These are phyloP conservation scores for Globisporangium uncinulatum DNA, from an alignment of 352 stramenopile genomes.

Conservation along the genomic window DNA sequence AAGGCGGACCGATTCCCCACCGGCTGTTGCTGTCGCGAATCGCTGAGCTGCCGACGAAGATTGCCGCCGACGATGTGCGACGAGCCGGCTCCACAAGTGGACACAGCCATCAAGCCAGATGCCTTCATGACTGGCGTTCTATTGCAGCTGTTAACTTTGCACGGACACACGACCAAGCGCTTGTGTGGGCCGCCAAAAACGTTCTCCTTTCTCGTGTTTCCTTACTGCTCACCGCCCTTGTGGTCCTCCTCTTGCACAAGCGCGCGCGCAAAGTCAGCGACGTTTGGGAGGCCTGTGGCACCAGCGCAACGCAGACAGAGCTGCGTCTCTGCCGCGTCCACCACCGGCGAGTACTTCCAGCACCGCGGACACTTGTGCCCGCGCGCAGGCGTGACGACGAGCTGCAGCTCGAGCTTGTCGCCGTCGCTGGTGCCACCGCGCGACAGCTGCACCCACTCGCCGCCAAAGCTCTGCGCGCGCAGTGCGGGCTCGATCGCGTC, in stretches of 20 bases:
- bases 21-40: too few species aligned
- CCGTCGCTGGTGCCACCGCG: constrained; percentile 15
- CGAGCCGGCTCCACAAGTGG: too few species aligned
- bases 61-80: too few species aligned
- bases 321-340: constrained; percentile 43
- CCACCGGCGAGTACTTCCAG: constrained; percentile 77
- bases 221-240: background rate
- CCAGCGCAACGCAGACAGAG: constrained; percentile 49
- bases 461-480: constrained; percentile 22
- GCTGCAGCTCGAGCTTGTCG: constrained; percentile 37
- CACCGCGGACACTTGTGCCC: constrained; percentile 87
- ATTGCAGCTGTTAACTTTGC: too few species aligned
- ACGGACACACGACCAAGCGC: too few species aligned
- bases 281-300: constrained; percentile 39
- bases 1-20: too few species aligned
- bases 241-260: constrained; percentile 20
- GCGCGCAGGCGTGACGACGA: constrained; percentile 51
- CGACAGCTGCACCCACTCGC: constrained; percentile 21
- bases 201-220: background rate
- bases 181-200: too few species aligned
- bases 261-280: constrained; percentile 36
- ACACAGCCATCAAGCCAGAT: too few species aligned
- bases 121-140: too few species aligned
- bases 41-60: too few species aligned
- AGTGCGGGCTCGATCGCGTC: constrained; percentile 25